These are phyloP conservation scores for Oxytropis ochrocephala DNA, from an alignment of 306 rosid genomes.

Conservation along the genomic window DNA sequence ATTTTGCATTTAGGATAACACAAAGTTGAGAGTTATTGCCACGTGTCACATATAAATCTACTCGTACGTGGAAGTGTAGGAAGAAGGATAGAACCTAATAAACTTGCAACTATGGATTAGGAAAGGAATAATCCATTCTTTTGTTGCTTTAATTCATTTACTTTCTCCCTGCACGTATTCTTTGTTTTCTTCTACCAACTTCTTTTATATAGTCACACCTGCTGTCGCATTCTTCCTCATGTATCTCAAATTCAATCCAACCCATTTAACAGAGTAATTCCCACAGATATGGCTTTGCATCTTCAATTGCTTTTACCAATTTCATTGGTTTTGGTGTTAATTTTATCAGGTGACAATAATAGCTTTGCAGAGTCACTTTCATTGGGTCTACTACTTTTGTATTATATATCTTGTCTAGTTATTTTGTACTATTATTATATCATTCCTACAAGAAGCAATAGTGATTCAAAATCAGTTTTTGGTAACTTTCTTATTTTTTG, in stretches of 20 bases:
- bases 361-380: not conserved
- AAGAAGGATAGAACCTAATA: constrained; percentile 39
- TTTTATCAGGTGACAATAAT: constrained; percentile 51
- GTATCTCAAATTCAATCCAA: not conserved
- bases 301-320: constrained; percentile 27
- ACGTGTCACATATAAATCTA: no score
- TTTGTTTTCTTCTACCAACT: not conserved
- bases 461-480: no score
- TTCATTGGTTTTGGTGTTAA: constrained; percentile 23
- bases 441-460: no score
- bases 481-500: no score
- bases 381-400: no score
- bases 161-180: constrained; percentile 52
- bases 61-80: not conserved
- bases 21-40: no score
- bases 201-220: constrained; percentile 25
- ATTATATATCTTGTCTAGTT: no score
- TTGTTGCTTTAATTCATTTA: constrained; percentile 30
- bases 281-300: constrained; percentile 29
- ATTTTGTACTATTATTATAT: no score
- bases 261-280: not conserved
- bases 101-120: constrained; percentile 46
- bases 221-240: not conserved
- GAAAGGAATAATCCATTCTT: constrained; percentile 47
- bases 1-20: no score